Evolutionary conservation across 331 rosid species (phyloP).

Genomic region (Malus hybrid): DNA sequence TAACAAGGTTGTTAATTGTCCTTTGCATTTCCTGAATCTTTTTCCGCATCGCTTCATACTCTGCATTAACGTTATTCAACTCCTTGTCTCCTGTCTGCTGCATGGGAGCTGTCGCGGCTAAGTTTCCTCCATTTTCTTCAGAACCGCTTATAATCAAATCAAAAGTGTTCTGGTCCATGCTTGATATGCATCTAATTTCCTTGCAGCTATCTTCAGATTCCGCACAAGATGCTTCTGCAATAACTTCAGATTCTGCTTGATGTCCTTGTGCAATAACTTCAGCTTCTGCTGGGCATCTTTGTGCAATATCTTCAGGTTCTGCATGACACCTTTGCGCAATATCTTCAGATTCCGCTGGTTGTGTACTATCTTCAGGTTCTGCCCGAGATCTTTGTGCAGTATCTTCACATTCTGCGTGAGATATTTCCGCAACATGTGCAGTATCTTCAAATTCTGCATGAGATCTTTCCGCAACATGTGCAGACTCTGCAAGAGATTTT

Average conservation of each 20-base stretch:
- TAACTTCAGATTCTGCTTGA: slow-evolving; percentile 22
- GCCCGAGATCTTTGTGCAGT: background rate
- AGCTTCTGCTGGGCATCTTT: slow-evolving; percentile 3
- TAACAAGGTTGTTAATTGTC: slow-evolving; percentile 33
- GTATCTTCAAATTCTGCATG: slow-evolving; percentile 6
- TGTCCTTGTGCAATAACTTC: slow-evolving; percentile 9
- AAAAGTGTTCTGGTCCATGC: slow-evolving; percentile 8
- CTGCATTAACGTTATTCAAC: slow-evolving; percentile 13
- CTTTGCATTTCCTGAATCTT: slow-evolving; percentile 34
- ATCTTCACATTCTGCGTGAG: slow-evolving; percentile 22
- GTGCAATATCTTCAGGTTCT: background rate
- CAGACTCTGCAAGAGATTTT: slow-evolving; percentile 26
- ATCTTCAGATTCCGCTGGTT: too few relatives aligned
- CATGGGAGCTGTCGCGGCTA: background rate
- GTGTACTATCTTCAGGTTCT: slow-evolving; percentile 20
- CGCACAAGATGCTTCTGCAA: slow-evolving; percentile 15
- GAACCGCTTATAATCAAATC: slow-evolving; percentile 6
- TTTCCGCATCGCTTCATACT: slow-evolving; percentile 28
- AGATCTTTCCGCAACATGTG: slow-evolving; percentile 5
- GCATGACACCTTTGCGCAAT: too few relatives aligned
- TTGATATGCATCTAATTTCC: slow-evolving; percentile 43
- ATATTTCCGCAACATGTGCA: slow-evolving; percentile 18
- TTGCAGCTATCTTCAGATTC: slow-evolving; percentile 38
- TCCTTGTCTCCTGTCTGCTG: slow-evolving; percentile 18
- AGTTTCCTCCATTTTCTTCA: slow-evolving; percentile 35